Base-by-base conservation (phyloP, 1,139 yeast species). In the Saccharomyces uvarum region DNA sequence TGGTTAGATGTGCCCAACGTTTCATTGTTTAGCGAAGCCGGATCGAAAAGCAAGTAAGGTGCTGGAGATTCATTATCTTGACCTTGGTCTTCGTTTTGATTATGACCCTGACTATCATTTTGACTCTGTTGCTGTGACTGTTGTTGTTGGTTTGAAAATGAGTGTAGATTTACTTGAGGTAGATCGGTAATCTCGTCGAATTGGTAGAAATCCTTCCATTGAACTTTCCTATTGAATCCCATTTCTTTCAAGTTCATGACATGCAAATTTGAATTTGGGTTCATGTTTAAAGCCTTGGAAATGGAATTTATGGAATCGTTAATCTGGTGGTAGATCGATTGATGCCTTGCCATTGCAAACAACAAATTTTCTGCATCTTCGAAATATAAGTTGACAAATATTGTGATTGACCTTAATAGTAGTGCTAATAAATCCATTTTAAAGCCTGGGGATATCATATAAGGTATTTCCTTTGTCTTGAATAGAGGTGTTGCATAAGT, bases 341-440 rank as follows among this genome's bases (percentile, higher is more conserved):
- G 73, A 64, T 83, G 78, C 56, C 81, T 81, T 28, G 80, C 63
- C 2, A 84, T 65, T 0, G 81, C 74, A 62, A 77, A 82, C 6
- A 83, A 62, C 55, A 85, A 70, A 70, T 82, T 78, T 55, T 84
- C 68, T 1, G 86, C 78, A 33, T 82, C 79, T 28, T 68, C 69
- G 16, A 38, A 38, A 38, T 38, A 38, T 5, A 38, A 8, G 2
- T 82, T 83, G 57, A 74, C 65, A 52, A 81, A 76, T 4, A 78
- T 67, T 5, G 79, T 70, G 2, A 84, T 67, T 0, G 85, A 73
- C 55, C 87, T 72, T 1, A 85, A 60, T 16, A 86, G 49, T 19
- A 86, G 66, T 0, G 90, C 85, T 42, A 88, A 69, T 42, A 82
- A 66, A 59, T 84, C 86, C 19, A 83, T 70, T 64, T 86, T 80